Evolutionary conservation across 345 rosid species (phyloP).

Genomic region (Limnanthes douglasii): DNA sequence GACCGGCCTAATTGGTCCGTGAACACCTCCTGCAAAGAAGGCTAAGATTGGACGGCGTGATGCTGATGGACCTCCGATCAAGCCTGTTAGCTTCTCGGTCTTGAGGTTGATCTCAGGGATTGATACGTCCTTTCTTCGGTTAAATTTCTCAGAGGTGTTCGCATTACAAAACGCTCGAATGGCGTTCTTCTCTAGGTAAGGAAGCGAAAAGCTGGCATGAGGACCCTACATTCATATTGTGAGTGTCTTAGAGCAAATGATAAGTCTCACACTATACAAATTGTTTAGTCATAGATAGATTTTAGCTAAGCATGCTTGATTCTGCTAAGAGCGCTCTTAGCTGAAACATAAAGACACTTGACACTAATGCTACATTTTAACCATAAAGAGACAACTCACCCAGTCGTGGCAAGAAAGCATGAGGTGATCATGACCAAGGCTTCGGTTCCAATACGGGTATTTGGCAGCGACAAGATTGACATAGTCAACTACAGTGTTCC

Average conservation of each 20-base stretch:
- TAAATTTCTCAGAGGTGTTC: constrained; percentile 75
- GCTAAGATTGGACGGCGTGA: constrained; percentile 64
- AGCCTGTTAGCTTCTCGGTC: constrained; percentile 33
- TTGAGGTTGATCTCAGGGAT: constrained; percentile 74
- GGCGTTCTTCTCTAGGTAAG: constrained; percentile 26
- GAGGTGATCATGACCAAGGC: constrained; percentile 79
- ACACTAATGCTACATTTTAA: not conserved
- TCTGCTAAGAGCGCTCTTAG: not conserved
- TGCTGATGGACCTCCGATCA: constrained; percentile 71
- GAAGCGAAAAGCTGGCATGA: constrained; percentile 47
- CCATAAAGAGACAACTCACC: constrained; percentile 18
- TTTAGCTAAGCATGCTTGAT: not conserved
- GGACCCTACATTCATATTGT: constrained; percentile 14
- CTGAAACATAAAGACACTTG: not conserved
- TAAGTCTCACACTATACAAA: too few species aligned
- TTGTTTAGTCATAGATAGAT: too few species aligned
- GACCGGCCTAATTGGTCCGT: constrained; percentile 81
- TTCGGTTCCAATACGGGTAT: constrained; percentile 70
- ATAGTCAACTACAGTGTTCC: constrained; percentile 53
- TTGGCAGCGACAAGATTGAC: constrained; percentile 31
- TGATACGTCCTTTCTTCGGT: constrained; percentile 64
- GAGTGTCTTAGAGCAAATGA: too few species aligned
- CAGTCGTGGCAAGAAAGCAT: constrained; percentile 90
- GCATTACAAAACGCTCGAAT: constrained; percentile 82
- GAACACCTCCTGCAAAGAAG: constrained; percentile 89